Evolutionary conservation across 108 stramenopile genomes (phyloP), one percentile per base, ranked within the genome.

Genomic region (Cyclostephanos tholiformis): DNA sequence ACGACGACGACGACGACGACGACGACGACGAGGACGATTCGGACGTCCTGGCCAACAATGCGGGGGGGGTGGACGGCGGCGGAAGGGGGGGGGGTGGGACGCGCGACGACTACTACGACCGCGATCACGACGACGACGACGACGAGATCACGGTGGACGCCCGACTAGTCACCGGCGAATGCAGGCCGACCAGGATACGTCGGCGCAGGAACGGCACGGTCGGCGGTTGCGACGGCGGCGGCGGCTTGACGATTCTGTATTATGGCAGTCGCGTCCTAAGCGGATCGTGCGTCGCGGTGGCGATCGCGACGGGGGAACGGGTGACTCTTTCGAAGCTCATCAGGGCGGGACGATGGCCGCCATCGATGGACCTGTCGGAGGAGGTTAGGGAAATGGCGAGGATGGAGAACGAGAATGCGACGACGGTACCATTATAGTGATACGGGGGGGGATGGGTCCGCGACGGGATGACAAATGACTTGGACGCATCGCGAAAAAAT

Each of bases 251-350:
- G 58, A 59, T 73, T 46, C 44, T 95, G 36, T 88, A 80, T 75
- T 85, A 82, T 67, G 94, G 94, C 39, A 85, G 89, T 44, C 82
- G 71, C 8, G 84, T 95, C 2, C 76, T 92, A 12, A 86, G 90
- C 53, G 94, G 94, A 14, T 53, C 80, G 12, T 88, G 85, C 20
- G 74, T 85, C 13, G 94, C 89, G 26, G 80, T 95, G 32, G 89
- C 91, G 4, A 84, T 82, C 35, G 78, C 80, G 8, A 87, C 87
- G 61, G 94, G 94, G 32, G 65, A 77, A 7, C 49, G 83, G 60
- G 84, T 87, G 11, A 39, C 89, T 17, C 62, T 93, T 49, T 85
- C 89, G 26, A 60, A 68, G 48, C 64, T 93, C 66, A 95, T 95
- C 56, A 70, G 49, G 68, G 77, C 84, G 46, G 71, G 78, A 29